Percentiles rank a stretch among this genome's conserved stretches.
These are phyloP conservation scores for Juglanconis oblonga DNA, from an alignment of 2,329 filamentous ascomycete species.

Conservation along the genomic window DNA sequence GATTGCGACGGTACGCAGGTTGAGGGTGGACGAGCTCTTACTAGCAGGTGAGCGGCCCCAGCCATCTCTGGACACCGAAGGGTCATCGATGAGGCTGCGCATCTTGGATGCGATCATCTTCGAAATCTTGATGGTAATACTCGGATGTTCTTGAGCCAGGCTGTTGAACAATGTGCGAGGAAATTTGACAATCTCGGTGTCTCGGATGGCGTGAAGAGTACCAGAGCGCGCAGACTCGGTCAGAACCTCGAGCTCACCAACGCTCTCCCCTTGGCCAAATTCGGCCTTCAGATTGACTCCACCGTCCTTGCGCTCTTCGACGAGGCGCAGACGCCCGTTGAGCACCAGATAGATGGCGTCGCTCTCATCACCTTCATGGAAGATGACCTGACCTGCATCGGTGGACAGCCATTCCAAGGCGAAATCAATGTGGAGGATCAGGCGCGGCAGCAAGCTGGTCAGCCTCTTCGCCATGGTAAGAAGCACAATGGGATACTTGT, in stretches of 20 bases:
- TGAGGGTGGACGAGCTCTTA: slow-evolving; percentile 80
- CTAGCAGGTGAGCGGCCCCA: slow-evolving; percentile 57
- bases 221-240: slow-evolving; percentile 90
- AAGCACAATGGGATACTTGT: slow-evolving; percentile 86
- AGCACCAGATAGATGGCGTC: slow-evolving; percentile 98
- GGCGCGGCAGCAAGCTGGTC: slow-evolving; percentile 80
- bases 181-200: slow-evolving; percentile 94
- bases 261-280: slow-evolving; percentile 95
- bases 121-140: slow-evolving; percentile 98
- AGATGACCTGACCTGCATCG: slow-evolving; percentile 89
- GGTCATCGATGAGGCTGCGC: slow-evolving; percentile 82
- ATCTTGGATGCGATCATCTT: slow-evolving; percentile 97
- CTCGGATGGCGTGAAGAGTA: slow-evolving; percentile 91
- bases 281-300: slow-evolving; percentile 85
- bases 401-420: slow-evolving; percentile 98
- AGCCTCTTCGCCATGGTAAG: slow-evolving; percentile 95
- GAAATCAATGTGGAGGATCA: slow-evolving; percentile 97
- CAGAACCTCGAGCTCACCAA: slow-evolving; percentile 94
- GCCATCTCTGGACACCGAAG: slow-evolving; percentile 63
- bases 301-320: slow-evolving; percentile 77
- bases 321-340: slow-evolving; percentile 83
- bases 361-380: slow-evolving; percentile 90
- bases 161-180: slow-evolving; percentile 97
- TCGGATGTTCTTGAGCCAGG: slow-evolving; percentile 91
- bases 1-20: slow-evolving; percentile 88